Percentiles rank a stretch among this genome's conserved stretches.
Evolutionary conservation across 208 protist species (phyloP).

Genomic region (Leishmania martiniquensis): DNA sequence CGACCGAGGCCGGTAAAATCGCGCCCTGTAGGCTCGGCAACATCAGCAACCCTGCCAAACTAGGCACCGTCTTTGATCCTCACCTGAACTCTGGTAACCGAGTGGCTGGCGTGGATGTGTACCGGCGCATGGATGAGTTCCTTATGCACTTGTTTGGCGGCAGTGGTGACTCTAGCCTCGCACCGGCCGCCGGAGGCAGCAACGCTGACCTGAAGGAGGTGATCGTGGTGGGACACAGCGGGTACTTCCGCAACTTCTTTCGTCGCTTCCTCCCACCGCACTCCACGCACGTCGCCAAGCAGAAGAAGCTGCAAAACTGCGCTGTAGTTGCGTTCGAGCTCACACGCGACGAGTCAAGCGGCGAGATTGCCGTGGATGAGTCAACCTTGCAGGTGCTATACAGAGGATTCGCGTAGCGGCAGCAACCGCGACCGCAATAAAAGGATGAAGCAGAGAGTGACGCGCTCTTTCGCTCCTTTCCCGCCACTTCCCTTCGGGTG

Average conservation of each 20-base stretch:
- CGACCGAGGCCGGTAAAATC: constrained; percentile 74
- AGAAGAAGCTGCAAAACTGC: constrained; percentile 91
- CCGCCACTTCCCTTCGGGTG: not conserved
- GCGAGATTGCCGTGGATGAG: constrained; percentile 77
- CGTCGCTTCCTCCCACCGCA: constrained; percentile 79
- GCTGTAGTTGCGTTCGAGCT: constrained; percentile 86
- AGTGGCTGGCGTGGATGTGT: constrained; percentile 66
- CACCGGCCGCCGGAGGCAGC: constrained; percentile 16
- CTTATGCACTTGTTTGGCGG: constrained; percentile 71
- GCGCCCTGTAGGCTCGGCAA: constrained; percentile 59
- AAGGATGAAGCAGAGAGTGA: not conserved
- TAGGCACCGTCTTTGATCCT: constrained; percentile 59
- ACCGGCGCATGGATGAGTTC: constrained; percentile 85
- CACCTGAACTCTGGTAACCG: constrained; percentile 82
- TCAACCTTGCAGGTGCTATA: constrained; percentile 70
- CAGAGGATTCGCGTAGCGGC: constrained; percentile 67
- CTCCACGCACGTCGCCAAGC: constrained; percentile 70
- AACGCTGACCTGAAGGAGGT: constrained; percentile 84
- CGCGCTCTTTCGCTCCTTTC: not conserved
- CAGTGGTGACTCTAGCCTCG: constrained; percentile 20
- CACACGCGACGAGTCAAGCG: constrained; percentile 56
- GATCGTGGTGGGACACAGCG: constrained; percentile 92
- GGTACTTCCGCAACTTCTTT: constrained; percentile 91
- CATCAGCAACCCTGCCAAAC: constrained; percentile 42
- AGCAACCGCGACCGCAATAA: not conserved